Evolutionary conservation across 1,284 basidiomycete genomes (phyloP), one percentile per base, ranked within the genome.

Genomic region (Rhodotorula sp.): DNA sequence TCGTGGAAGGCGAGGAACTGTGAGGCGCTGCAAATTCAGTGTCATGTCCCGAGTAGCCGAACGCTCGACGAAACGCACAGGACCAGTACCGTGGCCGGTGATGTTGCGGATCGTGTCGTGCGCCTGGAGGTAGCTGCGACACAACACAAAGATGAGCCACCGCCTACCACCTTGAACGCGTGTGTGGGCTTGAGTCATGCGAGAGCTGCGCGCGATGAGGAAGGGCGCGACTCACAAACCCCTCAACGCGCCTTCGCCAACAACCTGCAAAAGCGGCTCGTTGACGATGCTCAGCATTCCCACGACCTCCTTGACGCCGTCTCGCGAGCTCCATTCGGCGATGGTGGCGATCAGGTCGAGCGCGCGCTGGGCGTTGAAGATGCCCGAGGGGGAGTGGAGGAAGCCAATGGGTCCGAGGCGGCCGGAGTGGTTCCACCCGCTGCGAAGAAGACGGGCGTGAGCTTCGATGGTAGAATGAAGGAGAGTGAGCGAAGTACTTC

Each of bases 311-410:
- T 36, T 30, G 6, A 70, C 58, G n/a, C 62, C 64, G 5, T 54
- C 46, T 8, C 68, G 44, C 11, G 19, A 53, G 51, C 77, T 72
- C 58, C 76, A 79, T 57, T 79, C 73, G 22, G 77, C 73, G 5
- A 80, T 9, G 32, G 52, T 56, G 34, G 66, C 71, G 52, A 80
- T 72, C 61, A 76, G 76, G 59, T 79, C 77, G n/a, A 80, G 63
- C 51, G 77, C 69, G 46, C 79, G 64, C 64, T 80, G 76, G 22
- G 78, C 78, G 59, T 79, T 79, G 27, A 74, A 76, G 46, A 76
- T 63, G 11, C 89, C 90, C 87, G 89, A 89, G 56, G 83, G 85
- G 49, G 83, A 84, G 86, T 85, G 83, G 61, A 96, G 76, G 83
- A 75, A 93, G 87, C 90, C 80, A 89, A 82, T 76, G 11, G 69